Evolutionary conservation across 768 basidiomycete genomes (phyloP).

Genomic region (Pisolithus microcarpus): DNA sequence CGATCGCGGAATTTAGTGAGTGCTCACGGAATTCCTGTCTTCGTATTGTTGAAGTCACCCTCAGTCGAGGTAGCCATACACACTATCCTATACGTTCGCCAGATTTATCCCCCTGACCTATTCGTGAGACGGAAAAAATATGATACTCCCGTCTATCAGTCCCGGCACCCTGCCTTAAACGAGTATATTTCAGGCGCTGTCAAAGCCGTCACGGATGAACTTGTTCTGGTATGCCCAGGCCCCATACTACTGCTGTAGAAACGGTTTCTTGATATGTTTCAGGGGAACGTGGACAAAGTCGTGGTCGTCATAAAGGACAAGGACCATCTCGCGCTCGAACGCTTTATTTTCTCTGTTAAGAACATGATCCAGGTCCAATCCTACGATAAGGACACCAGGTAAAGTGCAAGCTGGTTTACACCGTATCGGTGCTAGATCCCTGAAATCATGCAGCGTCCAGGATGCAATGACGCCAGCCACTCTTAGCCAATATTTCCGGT

Average conservation of each 20-base stretch:
- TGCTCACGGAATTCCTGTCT: background rate
- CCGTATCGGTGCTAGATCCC: constrained; percentile 1
- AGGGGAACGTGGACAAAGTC: constrained; percentile 79
- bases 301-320: constrained; percentile 80
- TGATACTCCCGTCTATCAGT: constrained; percentile 86
- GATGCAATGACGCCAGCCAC: constrained; percentile 58
- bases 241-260: background rate
- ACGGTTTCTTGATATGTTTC: constrained; percentile 1
- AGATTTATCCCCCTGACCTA: constrained; percentile 82
- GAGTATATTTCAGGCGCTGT: constrained; percentile 87
- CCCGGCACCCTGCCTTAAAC: constrained; percentile 82
- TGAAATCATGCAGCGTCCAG: constrained; percentile 44
- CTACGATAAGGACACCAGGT: constrained; percentile 68
- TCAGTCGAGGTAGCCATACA: constrained; percentile 93
- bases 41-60: constrained; percentile 3
- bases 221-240: constrained; percentile 44
- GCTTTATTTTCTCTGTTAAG: constrained; percentile 83
- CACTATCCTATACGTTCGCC: constrained; percentile 83
- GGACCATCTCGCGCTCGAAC: constrained; percentile 75
- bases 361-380: constrained; percentile 69
- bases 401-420: constrained; percentile 3
- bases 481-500: constrained; percentile 72
- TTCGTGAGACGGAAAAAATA: constrained; percentile 88
- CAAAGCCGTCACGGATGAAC: constrained; percentile 74
- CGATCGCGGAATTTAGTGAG: constrained; percentile 68